These are phyloP conservation scores for Immersiella caudata DNA, from an alignment of 495 filamentous ascomycete species.

Conservation along the genomic window DNA sequence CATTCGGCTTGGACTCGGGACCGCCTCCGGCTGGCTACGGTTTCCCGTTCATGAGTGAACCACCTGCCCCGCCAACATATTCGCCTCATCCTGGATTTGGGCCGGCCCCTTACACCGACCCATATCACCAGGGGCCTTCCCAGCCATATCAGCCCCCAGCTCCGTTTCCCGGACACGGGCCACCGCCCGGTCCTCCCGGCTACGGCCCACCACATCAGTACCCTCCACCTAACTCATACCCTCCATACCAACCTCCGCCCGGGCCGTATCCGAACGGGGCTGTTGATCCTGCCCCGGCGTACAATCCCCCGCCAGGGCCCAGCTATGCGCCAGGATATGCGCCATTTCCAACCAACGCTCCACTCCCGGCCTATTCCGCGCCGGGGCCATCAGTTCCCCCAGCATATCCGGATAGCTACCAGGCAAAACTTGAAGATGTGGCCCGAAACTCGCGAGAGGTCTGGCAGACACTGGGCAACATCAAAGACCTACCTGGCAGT, in stretches of 20 bases:
- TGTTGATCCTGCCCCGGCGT: conserved; percentile 25
- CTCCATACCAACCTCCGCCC: conserved; percentile 26
- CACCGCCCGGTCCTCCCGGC: conserved; percentile 34
- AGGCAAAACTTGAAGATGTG: conserved; percentile 60
- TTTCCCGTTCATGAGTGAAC: conserved; percentile 37
- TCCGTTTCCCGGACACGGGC: conserved; percentile 6
- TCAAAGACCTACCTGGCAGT: conserved; percentile 65
- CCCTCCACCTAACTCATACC: conserved; percentile 31
- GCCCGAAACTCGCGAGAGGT: conserved; percentile 61
- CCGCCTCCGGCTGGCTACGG: conserved; percentile 34
- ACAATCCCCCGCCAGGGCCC: conserved; percentile 25
- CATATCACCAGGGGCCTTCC: conserved; percentile 9
- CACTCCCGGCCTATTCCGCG: neutral
- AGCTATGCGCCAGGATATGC: conserved; percentile 36
- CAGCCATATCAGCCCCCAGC: conserved; percentile 35
- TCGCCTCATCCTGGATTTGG: conserved; percentile 45
- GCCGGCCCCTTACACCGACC: conserved; percentile 22
- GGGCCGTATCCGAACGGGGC: conserved; percentile 29
- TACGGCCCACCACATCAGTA: conserved; percentile 36
- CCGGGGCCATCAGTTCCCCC: conserved; percentile 11
- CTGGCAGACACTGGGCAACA: conserved; percentile 61
- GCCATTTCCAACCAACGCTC: conserved; percentile 27
- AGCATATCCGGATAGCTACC: conserved; percentile 43
- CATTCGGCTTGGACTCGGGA: conserved; percentile 2
- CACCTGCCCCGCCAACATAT: conserved; percentile 33